Percentiles rank a stretch among this genome's conserved stretches.
Evolutionary conservation across 768 basidiomycete species (phyloP).

Genomic region (Auricularia heimuer): DNA sequence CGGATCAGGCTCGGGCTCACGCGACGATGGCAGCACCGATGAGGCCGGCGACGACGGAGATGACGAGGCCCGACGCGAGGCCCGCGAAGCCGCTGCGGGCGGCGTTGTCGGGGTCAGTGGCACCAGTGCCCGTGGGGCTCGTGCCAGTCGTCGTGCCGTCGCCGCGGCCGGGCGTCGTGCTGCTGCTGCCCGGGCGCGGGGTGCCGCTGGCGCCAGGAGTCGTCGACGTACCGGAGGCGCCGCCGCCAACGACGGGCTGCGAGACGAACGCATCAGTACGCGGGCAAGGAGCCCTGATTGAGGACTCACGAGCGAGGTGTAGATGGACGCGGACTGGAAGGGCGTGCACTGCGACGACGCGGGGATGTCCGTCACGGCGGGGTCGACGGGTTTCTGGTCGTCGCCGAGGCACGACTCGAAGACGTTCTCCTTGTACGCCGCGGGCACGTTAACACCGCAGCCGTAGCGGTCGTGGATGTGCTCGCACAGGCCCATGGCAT

Average conservation of each 20-base stretch:
- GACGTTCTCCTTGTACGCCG: constrained; percentile 42
- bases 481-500: constrained; percentile 48
- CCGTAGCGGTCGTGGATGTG: constrained; percentile 52
- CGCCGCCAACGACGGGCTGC: not conserved
- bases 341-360: constrained; percentile 33
- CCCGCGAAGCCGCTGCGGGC: not conserved
- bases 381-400: constrained; percentile 31
- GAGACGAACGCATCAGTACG: too few species aligned
- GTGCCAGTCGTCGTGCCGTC: not conserved
- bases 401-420: constrained; percentile 63
- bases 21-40: not conserved
- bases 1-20: not conserved
- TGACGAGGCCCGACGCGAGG: not conserved
- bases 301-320: too few species aligned
- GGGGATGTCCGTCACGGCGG: constrained; percentile 15
- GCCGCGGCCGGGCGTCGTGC: not conserved
- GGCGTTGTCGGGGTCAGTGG: not conserved
- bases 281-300: too few species aligned
- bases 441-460: constrained; percentile 63
- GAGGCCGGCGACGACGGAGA: constrained; percentile 1
- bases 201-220: not conserved
- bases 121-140: not conserved
- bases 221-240: not conserved
- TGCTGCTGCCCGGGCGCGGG: not conserved
- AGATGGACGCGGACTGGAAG: too few species aligned